phyloP scores from a whole-genome alignment of 2,329 filamentous ascomycete species.

The Colletotrichum endophyticum region DNA sequence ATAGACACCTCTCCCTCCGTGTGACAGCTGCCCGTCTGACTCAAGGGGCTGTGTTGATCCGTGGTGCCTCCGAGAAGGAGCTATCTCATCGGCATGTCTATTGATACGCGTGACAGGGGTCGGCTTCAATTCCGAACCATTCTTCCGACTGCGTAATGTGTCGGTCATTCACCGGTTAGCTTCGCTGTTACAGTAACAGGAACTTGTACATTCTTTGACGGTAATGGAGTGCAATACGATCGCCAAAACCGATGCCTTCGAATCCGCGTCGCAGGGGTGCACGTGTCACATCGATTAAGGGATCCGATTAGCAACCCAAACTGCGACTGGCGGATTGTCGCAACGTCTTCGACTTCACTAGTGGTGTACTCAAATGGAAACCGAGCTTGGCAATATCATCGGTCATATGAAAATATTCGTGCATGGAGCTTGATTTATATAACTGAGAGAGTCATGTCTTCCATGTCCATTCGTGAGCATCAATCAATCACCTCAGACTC shows the following conservation, averaged over 20 bases:
- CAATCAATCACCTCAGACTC: neutral
- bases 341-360: neutral
- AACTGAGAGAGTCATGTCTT: neutral
- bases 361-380: neutral
- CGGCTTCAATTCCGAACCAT: neutral
- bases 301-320: neutral
- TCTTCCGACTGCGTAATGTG: neutral
- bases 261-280: fast-evolving
- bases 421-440: neutral
- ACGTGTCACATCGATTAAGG: fast-evolving
- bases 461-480: neutral
- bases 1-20: no score
- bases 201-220: neutral
- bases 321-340: no score
- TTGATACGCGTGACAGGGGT: neutral
- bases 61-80: fast-evolving
- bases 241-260: neutral
- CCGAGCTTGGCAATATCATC: neutral
- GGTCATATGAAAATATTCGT: neutral
- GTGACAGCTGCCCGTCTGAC: fast-evolving
- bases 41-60: fast-evolving
- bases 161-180: fast-evolving
- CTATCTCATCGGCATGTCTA: neutral
- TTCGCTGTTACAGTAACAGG: neutral
- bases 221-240: neutral